Base-by-base conservation (phyloP, 2,329 filamentous ascomycete species). In the Didymella segeticola region DNA sequence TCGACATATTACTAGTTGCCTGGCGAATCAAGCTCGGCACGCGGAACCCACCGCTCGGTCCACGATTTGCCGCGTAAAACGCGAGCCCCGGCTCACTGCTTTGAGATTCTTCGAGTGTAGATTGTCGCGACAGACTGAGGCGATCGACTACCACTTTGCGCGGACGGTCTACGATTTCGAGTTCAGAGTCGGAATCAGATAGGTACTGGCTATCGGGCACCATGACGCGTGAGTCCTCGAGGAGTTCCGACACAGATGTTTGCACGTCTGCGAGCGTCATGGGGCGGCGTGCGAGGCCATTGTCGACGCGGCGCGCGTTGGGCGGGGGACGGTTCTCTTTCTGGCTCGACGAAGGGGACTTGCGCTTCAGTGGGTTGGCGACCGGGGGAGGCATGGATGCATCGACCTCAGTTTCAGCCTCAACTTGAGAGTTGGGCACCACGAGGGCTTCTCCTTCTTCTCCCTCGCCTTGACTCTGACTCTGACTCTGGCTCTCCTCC, bases 231-330 rank as follows among this genome's bases (percentile, higher is more conserved):
- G 80, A 80, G 31, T 84, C 83, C 45, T 96, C 92, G 14, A 96
- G 86, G 9, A 97, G 82, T 72, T 89, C 90, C 4, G 90, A 96
- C 6, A 97, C 79, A 0, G 90, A 91, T 71, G 93, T 86, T 51
- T 91, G 87, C 58, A 97, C 89, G 67, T 97, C 91, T 23, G 87
- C 86, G 9, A 96, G 79, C 15, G 87, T 89, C 5, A 88, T 82
- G 0, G 92, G 91, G 64, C 87, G 91, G 73, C 84, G 64, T 4
- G 59, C 85, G 46, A 79, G 81, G 49, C 78, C 82, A 14, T 73
- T 77, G 38, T 76, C 77, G 15, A 85, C 87, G 36, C 89, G 85
- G 43, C 89, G 86, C 43, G 83, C 73, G 57, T 85, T 75, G n/a
- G 86, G 81, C 23, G 85, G 82, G 7, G 82, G 79, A n/a, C 72